phyloP scores from a whole-genome alignment of 805 yeast species.

The Schwanniomyces occidentalis region DNA sequence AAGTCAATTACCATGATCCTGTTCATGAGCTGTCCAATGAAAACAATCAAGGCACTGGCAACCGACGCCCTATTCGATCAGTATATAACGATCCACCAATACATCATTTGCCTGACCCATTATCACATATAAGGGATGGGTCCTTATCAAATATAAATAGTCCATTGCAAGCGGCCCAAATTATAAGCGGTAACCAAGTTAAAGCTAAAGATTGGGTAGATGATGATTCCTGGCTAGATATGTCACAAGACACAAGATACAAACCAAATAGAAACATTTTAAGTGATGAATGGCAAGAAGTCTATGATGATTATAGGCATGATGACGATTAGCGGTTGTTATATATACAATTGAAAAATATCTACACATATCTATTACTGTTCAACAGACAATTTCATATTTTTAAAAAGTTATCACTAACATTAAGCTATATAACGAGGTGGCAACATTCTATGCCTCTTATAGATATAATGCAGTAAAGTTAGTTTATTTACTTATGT shows the following conservation, averaged over 20 bases:
- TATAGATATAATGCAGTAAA: too few relatives aligned
- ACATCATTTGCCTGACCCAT: conserved; percentile 42
- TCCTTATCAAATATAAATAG: conserved; percentile 28
- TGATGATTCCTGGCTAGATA: conserved; percentile 26
- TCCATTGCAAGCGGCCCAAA: conserved; percentile 40
- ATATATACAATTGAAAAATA: background rate
- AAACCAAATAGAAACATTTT: conserved; percentile 18
- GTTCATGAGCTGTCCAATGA: background rate
- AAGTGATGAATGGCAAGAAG: conserved; percentile 34
- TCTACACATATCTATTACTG: too few relatives aligned
- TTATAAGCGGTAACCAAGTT: conserved; percentile 43
- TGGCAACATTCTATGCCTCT: too few relatives aligned
- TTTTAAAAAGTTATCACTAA: too few relatives aligned
- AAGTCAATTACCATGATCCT: background rate
- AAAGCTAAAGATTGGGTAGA: conserved; percentile 36
- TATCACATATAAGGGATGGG: conserved; percentile 44
- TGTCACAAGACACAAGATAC: conserved; percentile 9
- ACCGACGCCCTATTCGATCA: background rate
- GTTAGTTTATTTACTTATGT: too few relatives aligned
- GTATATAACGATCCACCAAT: conserved; percentile 1
- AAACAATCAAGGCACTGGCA: too few relatives aligned
- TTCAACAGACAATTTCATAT: too few relatives aligned
- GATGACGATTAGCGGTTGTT: conserved; percentile 34
- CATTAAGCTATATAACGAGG: too few relatives aligned
- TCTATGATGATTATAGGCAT: conserved; percentile 42